Conservation (phyloP, 768 basidiomycete genomes). For the button mushroom (Agaricus bisporus) region DNA sequence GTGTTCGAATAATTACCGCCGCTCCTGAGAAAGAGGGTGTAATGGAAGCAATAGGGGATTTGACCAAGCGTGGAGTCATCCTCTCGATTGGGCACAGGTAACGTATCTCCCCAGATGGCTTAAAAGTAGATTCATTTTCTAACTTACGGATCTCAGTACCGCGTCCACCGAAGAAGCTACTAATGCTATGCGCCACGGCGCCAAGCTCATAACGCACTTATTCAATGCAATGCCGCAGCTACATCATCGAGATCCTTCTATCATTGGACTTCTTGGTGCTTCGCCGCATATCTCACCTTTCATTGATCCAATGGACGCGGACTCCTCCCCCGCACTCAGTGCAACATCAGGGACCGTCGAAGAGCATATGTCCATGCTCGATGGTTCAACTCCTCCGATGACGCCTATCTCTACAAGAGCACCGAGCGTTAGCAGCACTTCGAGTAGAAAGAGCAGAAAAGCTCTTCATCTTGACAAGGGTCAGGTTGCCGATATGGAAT, state of each 20-base stretch:
- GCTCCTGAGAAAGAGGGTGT: conserved; percentile 87
- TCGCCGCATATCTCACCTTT: conserved; percentile 51
- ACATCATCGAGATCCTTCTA: conserved; percentile 87
- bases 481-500: conserved; percentile 45
- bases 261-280: conserved; percentile 82
- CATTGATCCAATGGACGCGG: background rate
- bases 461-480: conserved; percentile 43
- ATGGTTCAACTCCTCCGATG: background rate
- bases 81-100: conserved; percentile 91
- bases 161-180: conserved; percentile 73
- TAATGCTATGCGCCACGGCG: conserved; percentile 63
- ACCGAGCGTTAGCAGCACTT: conserved; percentile 15
- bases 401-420: conserved; percentile 1
- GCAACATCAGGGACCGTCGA: background rate
- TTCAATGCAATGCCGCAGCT: conserved; percentile 93
- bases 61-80: conserved; percentile 59
- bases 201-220: conserved; percentile 84
- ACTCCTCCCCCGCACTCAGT: background rate
- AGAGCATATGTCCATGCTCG: background rate
- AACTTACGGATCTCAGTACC: conserved; percentile 36
- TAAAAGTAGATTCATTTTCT: background rate
- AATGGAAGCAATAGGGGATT: conserved; percentile 56
- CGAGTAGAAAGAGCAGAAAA: conserved; percentile 20
- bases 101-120: conserved; percentile 8
- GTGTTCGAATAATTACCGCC: conserved; percentile 76